Evolutionary conservation across 352 stramenopile genomes (phyloP), one percentile per base, ranked within the genome.

Genomic region (Phytophthora pistaciae): DNA sequence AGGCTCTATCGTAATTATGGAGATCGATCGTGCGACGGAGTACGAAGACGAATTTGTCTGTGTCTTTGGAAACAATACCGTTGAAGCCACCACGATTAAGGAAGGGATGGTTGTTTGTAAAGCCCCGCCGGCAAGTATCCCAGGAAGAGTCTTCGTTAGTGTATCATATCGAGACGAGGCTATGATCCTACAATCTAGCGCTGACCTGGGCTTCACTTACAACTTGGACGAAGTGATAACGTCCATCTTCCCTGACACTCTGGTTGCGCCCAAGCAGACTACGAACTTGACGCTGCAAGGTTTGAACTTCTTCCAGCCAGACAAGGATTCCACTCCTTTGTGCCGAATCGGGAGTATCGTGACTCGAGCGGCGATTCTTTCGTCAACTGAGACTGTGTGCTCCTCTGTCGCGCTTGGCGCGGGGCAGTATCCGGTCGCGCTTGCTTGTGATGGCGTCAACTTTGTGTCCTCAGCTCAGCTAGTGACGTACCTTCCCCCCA

Each of bases 381-480:
- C 78, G 20, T 23, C 75, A 16, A 83, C 72, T 0, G 52, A 68
- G 63, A 49, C 60, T 5, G 9, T 69, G 3, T 85, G 78, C 54
- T 14, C 27, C 1, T 33, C 69, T 29, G 55, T 66, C 23, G 7
- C 58, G 5, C 38, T 78, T n/a, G 5, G 27, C 1, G 48, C 64
- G 29, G 72, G 79, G 3, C 23, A 52, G 3, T 79, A 87, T 49
- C 13, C 38, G 2, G 53, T 85, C 11, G 78, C 75, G 10, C 16
- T 87, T 0, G 79, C 79, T 1, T 85, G 68, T 23, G 79, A 85
- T 25, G 79, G 75, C 46, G 23, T 75, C n/a, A 85, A 82, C 38
- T 82, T 75, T 25, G 66, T 74, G 6, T 18, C 23, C 21, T 82
- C 75, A 9, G 13, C 52, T 11, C 33, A 25, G 10, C 49, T 49